These are phyloP conservation scores for Micractinium sp. DNA, from an alignment of 139 green algal genomes.

Conservation along the genomic window DNA sequence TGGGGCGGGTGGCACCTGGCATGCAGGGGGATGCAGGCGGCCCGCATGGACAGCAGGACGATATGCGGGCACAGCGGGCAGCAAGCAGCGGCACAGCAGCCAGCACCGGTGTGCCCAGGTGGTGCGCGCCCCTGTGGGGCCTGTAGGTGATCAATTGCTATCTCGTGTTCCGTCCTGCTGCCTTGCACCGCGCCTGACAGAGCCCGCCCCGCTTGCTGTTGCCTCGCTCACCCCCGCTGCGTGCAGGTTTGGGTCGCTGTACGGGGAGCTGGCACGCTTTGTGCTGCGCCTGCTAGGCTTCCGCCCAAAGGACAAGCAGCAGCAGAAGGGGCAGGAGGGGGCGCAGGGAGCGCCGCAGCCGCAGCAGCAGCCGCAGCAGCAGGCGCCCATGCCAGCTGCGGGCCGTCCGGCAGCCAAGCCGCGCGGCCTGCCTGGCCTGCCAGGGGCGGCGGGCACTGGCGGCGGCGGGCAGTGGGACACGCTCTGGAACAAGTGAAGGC, in stretches of 20 bases:
- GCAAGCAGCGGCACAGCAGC: too few species aligned
- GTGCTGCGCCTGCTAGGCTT: slow-evolving; percentile 89
- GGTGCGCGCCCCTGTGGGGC: too few species aligned
- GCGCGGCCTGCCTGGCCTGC: slow-evolving; percentile 10
- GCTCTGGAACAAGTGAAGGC: not conserved
- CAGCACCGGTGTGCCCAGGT: too few species aligned
- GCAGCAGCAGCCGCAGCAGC: not conserved
- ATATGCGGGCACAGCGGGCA: too few species aligned
- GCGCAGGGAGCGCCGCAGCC: not conserved
- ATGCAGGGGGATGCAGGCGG: not conserved
- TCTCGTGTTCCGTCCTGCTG: not conserved
- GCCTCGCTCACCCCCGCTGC: not conserved
- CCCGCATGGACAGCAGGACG: too few species aligned
- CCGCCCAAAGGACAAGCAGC: slow-evolving; percentile 24
- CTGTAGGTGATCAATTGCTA: not conserved
- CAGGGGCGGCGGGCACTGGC: not conserved
- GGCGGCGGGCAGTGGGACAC: not conserved
- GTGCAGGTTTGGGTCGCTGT: slow-evolving; percentile 85
- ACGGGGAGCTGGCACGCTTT: slow-evolving; percentile 94
- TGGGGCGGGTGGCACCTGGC: too few species aligned
- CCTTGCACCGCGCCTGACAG: not conserved
- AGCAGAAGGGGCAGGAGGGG: not conserved
- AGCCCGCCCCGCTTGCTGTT: too few species aligned
- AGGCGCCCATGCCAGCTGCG: not conserved
- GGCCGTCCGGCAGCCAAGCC: not conserved